A percentile compares a stretch with the other conserved stretches of the same genome.
Evolutionary conservation across 768 basidiomycete genomes (phyloP).

Genomic region (Chiua virens): DNA sequence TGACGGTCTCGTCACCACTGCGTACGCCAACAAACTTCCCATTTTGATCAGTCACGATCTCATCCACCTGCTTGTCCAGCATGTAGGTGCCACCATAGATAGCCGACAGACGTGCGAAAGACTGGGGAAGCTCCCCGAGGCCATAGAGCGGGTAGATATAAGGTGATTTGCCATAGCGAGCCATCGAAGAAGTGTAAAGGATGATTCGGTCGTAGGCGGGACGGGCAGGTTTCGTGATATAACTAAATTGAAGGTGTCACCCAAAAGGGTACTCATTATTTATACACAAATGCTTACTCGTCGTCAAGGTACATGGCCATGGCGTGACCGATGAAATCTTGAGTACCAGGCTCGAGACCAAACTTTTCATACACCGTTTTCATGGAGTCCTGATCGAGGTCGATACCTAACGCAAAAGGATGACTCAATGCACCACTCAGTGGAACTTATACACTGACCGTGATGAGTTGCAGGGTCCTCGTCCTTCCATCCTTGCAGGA

Average conservation of each 20-base stretch:
- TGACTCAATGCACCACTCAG: not conserved
- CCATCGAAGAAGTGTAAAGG: slow-evolving; percentile 98
- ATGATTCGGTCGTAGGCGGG: slow-evolving; percentile 92
- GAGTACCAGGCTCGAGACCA: slow-evolving; percentile 93
- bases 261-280: not conserved
- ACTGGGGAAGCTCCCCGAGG: slow-evolving; percentile 97
- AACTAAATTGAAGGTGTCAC: slow-evolving; percentile 48
- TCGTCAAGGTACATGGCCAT: slow-evolving; percentile 99
- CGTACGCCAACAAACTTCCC: slow-evolving; percentile 95
- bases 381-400: slow-evolving; percentile 92
- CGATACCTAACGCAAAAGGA: slow-evolving; percentile 53
- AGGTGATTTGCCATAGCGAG: slow-evolving; percentile 97
- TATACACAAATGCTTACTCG: slow-evolving; percentile 58
- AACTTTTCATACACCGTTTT: slow-evolving; percentile 95
- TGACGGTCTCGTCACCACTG: slow-evolving; percentile 87
- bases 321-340: slow-evolving; percentile 98
- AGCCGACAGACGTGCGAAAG: slow-evolving; percentile 95
- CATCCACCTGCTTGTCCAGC: slow-evolving; percentile 93
- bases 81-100: slow-evolving; percentile 99
- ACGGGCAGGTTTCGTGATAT: slow-evolving; percentile 89
- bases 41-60: slow-evolving; percentile 80
- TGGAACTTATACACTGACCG: slow-evolving; percentile 48
- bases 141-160: slow-evolving; percentile 99
- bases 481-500: slow-evolving; percentile 93
- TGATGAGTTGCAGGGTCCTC: slow-evolving; percentile 96